phyloP scores from a whole-genome alignment of 257 asterid genomes.

The Verbascum thapsus region DNA sequence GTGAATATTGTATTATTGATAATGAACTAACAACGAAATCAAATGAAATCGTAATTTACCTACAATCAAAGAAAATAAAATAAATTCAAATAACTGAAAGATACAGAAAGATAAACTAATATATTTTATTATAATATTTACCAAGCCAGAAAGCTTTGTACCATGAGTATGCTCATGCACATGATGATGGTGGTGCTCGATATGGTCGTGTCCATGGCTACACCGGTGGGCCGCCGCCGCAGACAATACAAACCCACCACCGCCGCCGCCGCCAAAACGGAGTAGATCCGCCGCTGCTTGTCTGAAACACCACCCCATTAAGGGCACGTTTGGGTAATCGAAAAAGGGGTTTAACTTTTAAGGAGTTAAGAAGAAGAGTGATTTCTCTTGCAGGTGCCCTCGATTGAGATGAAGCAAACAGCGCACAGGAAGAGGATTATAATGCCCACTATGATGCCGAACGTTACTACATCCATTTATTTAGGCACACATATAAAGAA shows the following conservation, averaged over 20 bases:
- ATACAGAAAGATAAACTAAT: no score
- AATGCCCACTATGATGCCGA: slow-evolving; percentile 87
- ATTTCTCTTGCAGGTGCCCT: slow-evolving; percentile 79
- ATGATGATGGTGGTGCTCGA: slow-evolving; percentile 33
- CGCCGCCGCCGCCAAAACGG: slow-evolving; percentile 34
- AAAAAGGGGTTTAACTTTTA: not conserved
- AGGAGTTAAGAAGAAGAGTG: slow-evolving; percentile 47
- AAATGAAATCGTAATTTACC: no score
- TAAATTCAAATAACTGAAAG: no score
- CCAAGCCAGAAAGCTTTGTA: slow-evolving; percentile 73
- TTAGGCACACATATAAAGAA: no score
- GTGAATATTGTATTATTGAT: no score
- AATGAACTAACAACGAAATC: no score
- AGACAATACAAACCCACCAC: slow-evolving; percentile 41
- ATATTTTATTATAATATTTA: slow-evolving; percentile 38
- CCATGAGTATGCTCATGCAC: slow-evolving; percentile 27
- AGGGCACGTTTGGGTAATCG: not conserved
- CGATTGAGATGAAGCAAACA: slow-evolving; percentile 73
- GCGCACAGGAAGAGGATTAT: slow-evolving; percentile 74
- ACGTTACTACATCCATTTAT: slow-evolving; percentile 73
- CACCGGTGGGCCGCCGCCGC: slow-evolving; percentile 63
- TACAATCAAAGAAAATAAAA: no score
- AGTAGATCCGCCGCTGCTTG: slow-evolving; percentile 44
- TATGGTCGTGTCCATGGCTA: slow-evolving; percentile 50
- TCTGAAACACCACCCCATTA: slow-evolving; percentile 34